Conservation (phyloP, 164 flowering plant genomes). For the Macadamia tetraphylla region DNA sequence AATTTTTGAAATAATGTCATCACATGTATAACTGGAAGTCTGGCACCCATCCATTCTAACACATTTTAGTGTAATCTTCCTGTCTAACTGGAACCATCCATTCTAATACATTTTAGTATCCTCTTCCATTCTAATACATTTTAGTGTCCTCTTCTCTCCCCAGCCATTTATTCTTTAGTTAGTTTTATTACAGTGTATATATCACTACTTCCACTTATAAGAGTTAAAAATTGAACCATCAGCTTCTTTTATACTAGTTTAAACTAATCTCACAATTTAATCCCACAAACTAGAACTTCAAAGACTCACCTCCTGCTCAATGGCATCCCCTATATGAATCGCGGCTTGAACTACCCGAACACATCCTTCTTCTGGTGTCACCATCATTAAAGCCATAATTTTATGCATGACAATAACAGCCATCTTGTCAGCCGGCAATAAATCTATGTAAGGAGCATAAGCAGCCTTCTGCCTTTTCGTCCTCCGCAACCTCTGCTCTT, state of each 20-base stretch:
- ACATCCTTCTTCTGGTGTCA: constrained; percentile 45
- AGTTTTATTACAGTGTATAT: not conserved
- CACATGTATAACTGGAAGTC: too few species aligned
- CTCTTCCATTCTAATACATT: too few species aligned
- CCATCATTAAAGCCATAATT: constrained; percentile 78
- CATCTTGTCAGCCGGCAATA: constrained; percentile 81
- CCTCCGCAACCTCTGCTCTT: constrained; percentile 53
- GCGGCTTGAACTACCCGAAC: constrained; percentile 81
- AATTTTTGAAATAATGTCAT: not conserved
- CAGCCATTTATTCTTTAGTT: not conserved
- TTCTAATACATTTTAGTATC: not conserved
- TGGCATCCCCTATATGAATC: constrained; percentile 62
- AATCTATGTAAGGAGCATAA: constrained; percentile 52
- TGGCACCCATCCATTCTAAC: too few species aligned
- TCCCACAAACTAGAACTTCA: not conserved
- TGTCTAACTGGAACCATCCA: not conserved
- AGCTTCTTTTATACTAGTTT: too few species aligned
- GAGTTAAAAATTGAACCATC: not conserved
- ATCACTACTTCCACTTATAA: not conserved
- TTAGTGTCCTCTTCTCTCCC: not conserved
- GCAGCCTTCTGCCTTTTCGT: constrained; percentile 50
- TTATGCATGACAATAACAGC: constrained; percentile 97
- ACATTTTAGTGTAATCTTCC: too few species aligned
- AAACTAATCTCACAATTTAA: too few species aligned
- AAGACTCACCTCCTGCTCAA: constrained; percentile 75